Base-by-base conservation (phyloP, 176 grass and related monocot species). In the Eremochloa ophiuroides region DNA sequence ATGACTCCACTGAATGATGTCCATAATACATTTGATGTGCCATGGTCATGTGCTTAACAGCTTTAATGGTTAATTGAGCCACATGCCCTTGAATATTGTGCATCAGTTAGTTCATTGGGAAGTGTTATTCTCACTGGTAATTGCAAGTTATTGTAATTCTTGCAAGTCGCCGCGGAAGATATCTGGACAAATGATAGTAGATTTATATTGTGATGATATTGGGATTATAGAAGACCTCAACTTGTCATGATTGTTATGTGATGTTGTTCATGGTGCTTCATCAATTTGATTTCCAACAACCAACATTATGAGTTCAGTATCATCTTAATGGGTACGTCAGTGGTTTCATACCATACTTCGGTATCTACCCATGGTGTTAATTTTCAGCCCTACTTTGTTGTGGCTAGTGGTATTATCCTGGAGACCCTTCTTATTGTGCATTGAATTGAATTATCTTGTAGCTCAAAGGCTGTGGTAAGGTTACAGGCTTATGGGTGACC, bases 391-490 rank as follows among this genome's bases (percentile, higher is more conserved):
- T 80, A 43, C 37, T 80, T 91, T 85, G 83, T 62, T 88, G 76
- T 91, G 92, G 77, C 82, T 87, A 89, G 85, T 91, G 89, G 79
- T 84, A 89, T 80, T 94, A 81, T 89, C 56, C 42, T 72, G 92
- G 89, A 94, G 87, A 39, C 35, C 71, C 62, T 46, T 68, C 87
- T 94, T 89, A 85, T 82, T 88, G 64, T 69, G 89, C 80, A 80
- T 87, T 87, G 87, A 94, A 80, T 87, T 87, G 87, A 94, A 89
- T 91, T 77, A 81, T 85, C 81, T 85, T 94, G 56, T 89, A 89
- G 59, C 87, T 89, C 84, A 87, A 87, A 43, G 87, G 78, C 87
- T 58, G 62, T 82, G 92, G 92, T 94, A 94, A 94, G 89, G 84
- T 94, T 94, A 87, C 78, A 76, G 72, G 77, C 64, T 89, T 83